Evolutionary conservation across 2,329 filamentous ascomycete genomes (phyloP), one percentile per base, ranked within the genome.

Genomic region (Chaetomiaceae sp.): DNA sequence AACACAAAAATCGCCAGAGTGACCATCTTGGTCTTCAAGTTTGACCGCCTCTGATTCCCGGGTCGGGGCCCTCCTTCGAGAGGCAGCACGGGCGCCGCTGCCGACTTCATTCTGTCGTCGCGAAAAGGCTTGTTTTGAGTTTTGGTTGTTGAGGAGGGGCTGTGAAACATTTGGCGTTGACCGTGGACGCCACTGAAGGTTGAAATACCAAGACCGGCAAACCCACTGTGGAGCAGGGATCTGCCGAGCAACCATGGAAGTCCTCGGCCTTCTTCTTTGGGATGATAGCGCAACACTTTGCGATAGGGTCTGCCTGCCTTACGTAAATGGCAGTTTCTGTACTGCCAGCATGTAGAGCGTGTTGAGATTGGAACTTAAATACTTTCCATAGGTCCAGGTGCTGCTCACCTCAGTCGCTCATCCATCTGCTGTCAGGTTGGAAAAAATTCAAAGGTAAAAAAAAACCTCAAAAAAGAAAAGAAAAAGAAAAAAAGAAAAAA

Each of bases 21-120:
- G 7, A 43, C n/a, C 11, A 12, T 12, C 19, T 31, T 44, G 2
- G n/a, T n/a, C 6, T 22, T 27, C n/a, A n/a, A n/a, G n/a, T n/a
- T n/a, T 14, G 40, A 37, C 2, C 9, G 17, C n/a, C n/a, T 37
- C 19, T 4, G 27, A 22, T 7, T 17, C 12, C 39, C 17, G 8
- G 19, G 17, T 1, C n/a, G 44, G 11, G 45, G 14, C 6, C 3
- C 31, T 27, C n/a, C 39, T 2, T 44, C 50, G 34, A 53, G 12
- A 3, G 54, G 54, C 20, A 56, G 34, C 6, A 52, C 40, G 0
- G 45, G 40, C 2, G 38, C 39, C 14, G 27, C 39, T 25, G 42
- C 40, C 1, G 54, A 49, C 49, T 56, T 56, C 54, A 56, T 56
- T n/a, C 4, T 49, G 51, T 9, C 36, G 43, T 23, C 23, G 45